These are phyloP conservation scores for Russula emetica DNA, from an alignment of 768 basidiomycete genomes.

Conservation along the genomic window DNA sequence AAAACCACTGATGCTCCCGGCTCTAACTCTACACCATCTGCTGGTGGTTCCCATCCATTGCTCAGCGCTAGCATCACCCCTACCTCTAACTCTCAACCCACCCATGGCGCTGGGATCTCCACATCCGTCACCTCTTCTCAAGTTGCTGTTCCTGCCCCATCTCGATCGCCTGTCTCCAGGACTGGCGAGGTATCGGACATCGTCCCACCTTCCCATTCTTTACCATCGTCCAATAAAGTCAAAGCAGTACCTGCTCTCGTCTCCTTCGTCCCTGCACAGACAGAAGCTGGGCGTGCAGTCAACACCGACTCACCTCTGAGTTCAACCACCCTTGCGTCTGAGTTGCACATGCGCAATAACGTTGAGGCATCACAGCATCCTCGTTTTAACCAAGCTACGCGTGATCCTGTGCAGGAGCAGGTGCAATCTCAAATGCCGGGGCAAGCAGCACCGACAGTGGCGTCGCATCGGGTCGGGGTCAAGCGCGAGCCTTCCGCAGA, in stretches of 20 bases:
- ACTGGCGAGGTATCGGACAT: neutral
- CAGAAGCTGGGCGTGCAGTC: slow-evolving; percentile 22
- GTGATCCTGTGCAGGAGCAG: neutral
- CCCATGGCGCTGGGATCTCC: neutral
- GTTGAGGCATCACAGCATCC: neutral
- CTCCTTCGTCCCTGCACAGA: slow-evolving; percentile 21
- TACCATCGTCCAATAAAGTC: neutral
- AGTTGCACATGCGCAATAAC: slow-evolving; percentile 8
- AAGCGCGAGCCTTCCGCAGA: slow-evolving; percentile 19
- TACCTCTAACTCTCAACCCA: neutral
- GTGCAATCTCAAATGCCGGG: neutral
- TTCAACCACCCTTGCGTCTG: slow-evolving; percentile 24
- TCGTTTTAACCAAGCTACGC: neutral
- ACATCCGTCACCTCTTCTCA: neutral
- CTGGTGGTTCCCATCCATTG: neutral
- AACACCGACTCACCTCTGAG: slow-evolving; percentile 23
- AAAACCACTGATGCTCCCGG: neutral
- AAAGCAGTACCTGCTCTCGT: neutral
- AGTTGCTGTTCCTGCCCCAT: neutral
- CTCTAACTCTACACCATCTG: neutral
- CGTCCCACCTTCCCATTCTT: neutral
- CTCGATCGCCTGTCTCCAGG: neutral
- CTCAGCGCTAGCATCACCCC: neutral
- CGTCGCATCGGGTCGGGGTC: neutral
- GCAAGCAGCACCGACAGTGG: neutral